phyloP scores from a whole-genome alignment of 164 flowering plant species.

The Berberis vulgaris region DNA sequence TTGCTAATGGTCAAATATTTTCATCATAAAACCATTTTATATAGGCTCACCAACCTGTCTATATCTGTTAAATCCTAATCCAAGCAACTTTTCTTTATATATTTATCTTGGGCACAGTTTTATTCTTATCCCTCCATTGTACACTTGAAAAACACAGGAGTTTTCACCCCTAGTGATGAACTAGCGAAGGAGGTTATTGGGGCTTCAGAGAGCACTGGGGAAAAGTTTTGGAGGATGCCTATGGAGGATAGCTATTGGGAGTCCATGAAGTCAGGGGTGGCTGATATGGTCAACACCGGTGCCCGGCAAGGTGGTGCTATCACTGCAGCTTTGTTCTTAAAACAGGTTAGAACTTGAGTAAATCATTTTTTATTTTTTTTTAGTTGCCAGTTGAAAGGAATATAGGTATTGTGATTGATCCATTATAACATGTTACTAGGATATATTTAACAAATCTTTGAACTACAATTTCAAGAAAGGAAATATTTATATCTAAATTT shows the following conservation, averaged over 20 bases:
- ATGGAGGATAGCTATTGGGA: conserved; percentile 98
- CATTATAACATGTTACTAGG: too few species aligned
- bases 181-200: conserved; percentile 70
- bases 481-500: too few species aligned
- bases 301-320: conserved; percentile 86
- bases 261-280: conserved; percentile 91
- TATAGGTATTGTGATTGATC: neutral
- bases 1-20: too few species aligned
- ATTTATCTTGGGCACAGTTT: neutral
- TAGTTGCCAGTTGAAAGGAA: neutral
- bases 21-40: too few species aligned
- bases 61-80: too few species aligned
- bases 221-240: conserved; percentile 94
- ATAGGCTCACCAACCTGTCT: too few species aligned
- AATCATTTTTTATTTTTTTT: neutral
- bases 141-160: conserved; percentile 31
- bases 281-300: conserved; percentile 97
- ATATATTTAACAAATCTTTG: too few species aligned
- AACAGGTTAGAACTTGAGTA: conserved; percentile 46
- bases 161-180: conserved; percentile 88
- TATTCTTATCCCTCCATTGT: neutral
- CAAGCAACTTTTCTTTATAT: too few species aligned
- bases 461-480: too few species aligned
- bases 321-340: conserved; percentile 89
- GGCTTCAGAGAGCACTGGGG: conserved; percentile 73